These are phyloP conservation scores for Cryptosporidium ryanae DNA, from an alignment of 169 alveolate species.

Conservation along the genomic window DNA sequence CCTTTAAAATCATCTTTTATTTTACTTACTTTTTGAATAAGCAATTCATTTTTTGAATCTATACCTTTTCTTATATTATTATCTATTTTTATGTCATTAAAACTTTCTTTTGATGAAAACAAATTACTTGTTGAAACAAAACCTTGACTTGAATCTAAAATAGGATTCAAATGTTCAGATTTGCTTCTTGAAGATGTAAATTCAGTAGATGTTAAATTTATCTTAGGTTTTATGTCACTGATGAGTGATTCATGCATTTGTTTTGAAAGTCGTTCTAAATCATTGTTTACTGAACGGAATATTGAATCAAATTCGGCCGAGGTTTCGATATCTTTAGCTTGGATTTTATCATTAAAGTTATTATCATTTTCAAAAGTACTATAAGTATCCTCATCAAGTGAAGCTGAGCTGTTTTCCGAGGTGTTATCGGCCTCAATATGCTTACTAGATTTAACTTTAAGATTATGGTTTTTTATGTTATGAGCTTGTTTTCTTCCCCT, in stretches of 20 bases:
- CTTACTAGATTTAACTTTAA: not conserved
- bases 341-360: not conserved
- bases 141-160: too few relatives aligned
- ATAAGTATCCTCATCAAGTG: not conserved
- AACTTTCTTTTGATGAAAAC: not conserved
- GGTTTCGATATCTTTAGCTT: not conserved
- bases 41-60: not conserved
- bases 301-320: slow-evolving; percentile 43
- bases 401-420: not conserved
- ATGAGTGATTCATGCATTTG: slow-evolving; percentile 33
- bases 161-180: not conserved
- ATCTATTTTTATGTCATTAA: not conserved
- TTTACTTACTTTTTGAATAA: not conserved
- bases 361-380: not conserved
- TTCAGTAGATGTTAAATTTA: slow-evolving; percentile 56
- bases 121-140: not conserved
- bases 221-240: not conserved
- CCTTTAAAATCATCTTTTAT: not conserved
- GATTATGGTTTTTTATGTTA: not conserved
- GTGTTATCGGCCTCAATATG: not conserved
- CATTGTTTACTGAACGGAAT: slow-evolving; percentile 55
- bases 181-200: not conserved
- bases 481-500: not conserved
- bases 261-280: slow-evolving; percentile 50
- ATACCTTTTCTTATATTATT: not conserved